Percentiles rank a stretch among this genome's conserved stretches.
These are phyloP conservation scores for Teunomyces tritomae DNA, from an alignment of 805 yeast genomes.

Conservation along the genomic window DNA sequence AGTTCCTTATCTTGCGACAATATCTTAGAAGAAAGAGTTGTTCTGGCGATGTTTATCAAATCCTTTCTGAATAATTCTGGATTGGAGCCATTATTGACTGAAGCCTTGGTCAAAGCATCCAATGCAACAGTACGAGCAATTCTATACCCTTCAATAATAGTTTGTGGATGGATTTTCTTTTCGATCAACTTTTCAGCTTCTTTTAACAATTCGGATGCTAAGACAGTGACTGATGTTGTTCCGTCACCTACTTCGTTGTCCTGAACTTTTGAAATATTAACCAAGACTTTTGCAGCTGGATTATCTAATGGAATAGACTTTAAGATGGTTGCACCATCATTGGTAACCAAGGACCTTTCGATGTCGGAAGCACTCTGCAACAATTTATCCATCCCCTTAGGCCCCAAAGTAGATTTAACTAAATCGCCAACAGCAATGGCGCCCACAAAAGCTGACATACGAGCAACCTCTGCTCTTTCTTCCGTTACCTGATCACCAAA, in stretches of 20 bases:
- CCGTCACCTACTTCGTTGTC: slow-evolving; percentile 99
- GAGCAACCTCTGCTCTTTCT: slow-evolving; percentile 97
- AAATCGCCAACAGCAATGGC: slow-evolving; percentile 99
- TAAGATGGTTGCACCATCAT: slow-evolving; percentile 97
- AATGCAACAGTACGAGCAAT: slow-evolving; percentile 86
- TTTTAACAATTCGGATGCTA: slow-evolving; percentile 85
- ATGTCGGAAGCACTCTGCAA: slow-evolving; percentile 78
- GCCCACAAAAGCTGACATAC: slow-evolving; percentile 95
- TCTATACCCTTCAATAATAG: slow-evolving; percentile 93
- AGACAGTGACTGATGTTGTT: slow-evolving; percentile 91
- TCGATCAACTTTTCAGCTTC: slow-evolving; percentile 94
- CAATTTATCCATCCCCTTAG: slow-evolving; percentile 98
- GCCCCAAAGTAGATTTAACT: slow-evolving; percentile 92
- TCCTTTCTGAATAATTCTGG: slow-evolving; percentile 66
- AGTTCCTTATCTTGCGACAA: slow-evolving; percentile 91
- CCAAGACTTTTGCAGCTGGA: slow-evolving; percentile 95
- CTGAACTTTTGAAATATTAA: slow-evolving; percentile 92
- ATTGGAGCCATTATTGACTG: slow-evolving; percentile 69
- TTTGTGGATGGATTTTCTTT: slow-evolving; percentile 94
- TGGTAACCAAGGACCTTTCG: slow-evolving; percentile 78
- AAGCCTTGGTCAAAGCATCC: slow-evolving; percentile 68
- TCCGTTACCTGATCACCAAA: slow-evolving; percentile 97
- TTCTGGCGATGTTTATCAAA: slow-evolving; percentile 81
- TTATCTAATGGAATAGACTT: slow-evolving; percentile 93
- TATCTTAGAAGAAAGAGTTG: slow-evolving; percentile 91